Conservation (phyloP, 768 basidiomycete genomes). For the Lactifluus echinatus region DNA sequence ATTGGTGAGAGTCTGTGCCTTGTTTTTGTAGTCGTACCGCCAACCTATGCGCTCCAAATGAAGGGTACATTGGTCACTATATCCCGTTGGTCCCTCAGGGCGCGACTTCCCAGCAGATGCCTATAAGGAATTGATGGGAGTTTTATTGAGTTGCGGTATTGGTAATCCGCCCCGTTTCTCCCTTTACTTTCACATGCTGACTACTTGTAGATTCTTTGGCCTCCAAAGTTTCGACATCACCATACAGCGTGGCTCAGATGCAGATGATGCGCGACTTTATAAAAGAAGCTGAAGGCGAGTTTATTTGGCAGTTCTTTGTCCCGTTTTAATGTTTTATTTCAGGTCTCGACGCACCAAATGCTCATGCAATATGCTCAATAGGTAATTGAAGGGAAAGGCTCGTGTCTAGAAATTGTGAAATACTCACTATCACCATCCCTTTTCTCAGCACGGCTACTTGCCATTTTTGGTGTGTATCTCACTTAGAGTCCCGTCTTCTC, state of each 20-base stretch:
- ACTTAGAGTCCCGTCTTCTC: not conserved
- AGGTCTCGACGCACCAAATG: not conserved
- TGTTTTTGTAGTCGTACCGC: not conserved
- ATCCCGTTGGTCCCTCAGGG: not conserved
- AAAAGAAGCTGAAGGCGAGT: not conserved
- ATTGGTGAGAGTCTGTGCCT: not conserved
- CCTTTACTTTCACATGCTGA: not conserved
- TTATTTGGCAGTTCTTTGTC: not conserved
- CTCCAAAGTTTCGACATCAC: slow-evolving; percentile 5
- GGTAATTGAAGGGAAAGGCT: slow-evolving; percentile 3
- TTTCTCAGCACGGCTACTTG: slow-evolving; percentile 1
- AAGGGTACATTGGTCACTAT: slow-evolving; percentile 14
- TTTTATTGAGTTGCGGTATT: slow-evolving; percentile 3
- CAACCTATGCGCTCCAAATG: no score
- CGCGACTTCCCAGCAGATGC: not conserved
- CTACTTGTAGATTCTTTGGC: not conserved
- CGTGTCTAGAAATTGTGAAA: not conserved
- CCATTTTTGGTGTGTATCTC: not conserved
- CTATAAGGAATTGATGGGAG: not conserved
- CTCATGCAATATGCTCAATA: slow-evolving; percentile 1
- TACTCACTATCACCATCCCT: not conserved
- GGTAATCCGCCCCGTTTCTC: not conserved
- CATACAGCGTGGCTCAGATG: slow-evolving; percentile 2
- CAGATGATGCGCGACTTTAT: slow-evolving; percentile 3
- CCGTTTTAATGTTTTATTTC: not conserved